Evolutionary conservation across 2,329 filamentous ascomycete genomes (phyloP).

Genomic region (Colletotrichum ledebouriae): DNA sequence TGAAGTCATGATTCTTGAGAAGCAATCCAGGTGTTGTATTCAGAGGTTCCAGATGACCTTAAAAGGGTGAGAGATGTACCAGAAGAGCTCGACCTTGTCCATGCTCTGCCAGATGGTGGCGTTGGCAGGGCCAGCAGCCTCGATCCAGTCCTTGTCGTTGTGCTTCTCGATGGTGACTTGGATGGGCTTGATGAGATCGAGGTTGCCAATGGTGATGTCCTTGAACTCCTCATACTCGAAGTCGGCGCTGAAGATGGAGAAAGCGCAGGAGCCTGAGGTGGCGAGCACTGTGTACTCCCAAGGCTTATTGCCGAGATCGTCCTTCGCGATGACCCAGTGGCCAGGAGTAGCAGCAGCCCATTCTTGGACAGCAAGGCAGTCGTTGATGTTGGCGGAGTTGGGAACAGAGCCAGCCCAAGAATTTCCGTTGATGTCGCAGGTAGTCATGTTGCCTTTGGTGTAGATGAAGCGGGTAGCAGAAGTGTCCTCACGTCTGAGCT

Average conservation of each 20-base stretch:
- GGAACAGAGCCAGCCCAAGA: neutral
- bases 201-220: slow-evolving; percentile 10
- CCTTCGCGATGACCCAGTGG: slow-evolving; percentile 18
- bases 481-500: no score
- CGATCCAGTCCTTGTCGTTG: neutral
- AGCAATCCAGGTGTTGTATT: neutral
- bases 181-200: neutral
- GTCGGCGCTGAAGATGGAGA: neutral
- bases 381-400: neutral
- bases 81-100: neutral
- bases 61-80: neutral
- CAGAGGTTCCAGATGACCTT: neutral
- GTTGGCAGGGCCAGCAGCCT: neutral
- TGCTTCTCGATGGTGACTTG: neutral
- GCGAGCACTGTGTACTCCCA: neutral
- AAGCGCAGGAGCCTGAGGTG: neutral
- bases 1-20: neutral
- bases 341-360: slow-evolving; percentile 24
- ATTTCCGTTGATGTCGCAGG: neutral
- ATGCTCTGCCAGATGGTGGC: neutral
- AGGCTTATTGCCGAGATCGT: neutral
- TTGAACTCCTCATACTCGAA: neutral
- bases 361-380: slow-evolving; percentile 8
- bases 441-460: neutral
- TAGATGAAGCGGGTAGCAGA: neutral